Evolutionary conservation across 2,329 filamentous ascomycete species (phyloP), one percentile per base, ranked within the genome.

Genomic region (Chaetoscypha palmicola): DNA sequence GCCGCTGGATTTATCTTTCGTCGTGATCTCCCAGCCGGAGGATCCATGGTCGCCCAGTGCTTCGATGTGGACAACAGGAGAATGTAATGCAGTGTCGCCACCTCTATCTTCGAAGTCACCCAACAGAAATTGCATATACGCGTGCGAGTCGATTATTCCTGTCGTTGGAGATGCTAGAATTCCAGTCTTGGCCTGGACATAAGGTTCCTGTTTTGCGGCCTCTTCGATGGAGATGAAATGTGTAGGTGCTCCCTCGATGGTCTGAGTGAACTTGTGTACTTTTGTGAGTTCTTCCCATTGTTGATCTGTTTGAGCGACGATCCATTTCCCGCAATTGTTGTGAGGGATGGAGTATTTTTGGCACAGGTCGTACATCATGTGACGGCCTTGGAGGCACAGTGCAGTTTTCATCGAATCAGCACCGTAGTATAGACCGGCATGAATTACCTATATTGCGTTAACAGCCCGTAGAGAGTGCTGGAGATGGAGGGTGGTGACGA

Each of bases 121-220:
- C 48, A 83, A 77, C 12, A 98, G 71, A 57, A 77, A 82, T 26
- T 83, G 71, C 91, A 97, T 97, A 41, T 91, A 72, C 0, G 77
- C 72, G 61, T 98, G 91, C 3, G 78, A 86, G 63, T 97, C 90
- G 3, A 98, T 72, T 55, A 98, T 97, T 1, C 92, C 92, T 0
- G 91, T 97, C 1, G 80, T 83, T 0, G 84, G 78, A 52, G 81
- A 87, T 64, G 94, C 88, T n/a, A 97, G 74, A 2, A 89, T 79
- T 4, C 86, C 90, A 0, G 73, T 71, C 35, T 72, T 68, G 2
- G 86, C 88, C 9, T 74, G 71, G 2, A 97, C 87, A 21, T 79
- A 79, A 1, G 91, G 89, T 59, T 96, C 91, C 5, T 77, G 66
- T 1, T 66, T 57, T 21, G 62, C 59, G 1, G 85, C 81, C 67